Evolutionary conservation across 1,139 yeast genomes (phyloP).

Genomic region (Yamadazyma conglobata): DNA sequence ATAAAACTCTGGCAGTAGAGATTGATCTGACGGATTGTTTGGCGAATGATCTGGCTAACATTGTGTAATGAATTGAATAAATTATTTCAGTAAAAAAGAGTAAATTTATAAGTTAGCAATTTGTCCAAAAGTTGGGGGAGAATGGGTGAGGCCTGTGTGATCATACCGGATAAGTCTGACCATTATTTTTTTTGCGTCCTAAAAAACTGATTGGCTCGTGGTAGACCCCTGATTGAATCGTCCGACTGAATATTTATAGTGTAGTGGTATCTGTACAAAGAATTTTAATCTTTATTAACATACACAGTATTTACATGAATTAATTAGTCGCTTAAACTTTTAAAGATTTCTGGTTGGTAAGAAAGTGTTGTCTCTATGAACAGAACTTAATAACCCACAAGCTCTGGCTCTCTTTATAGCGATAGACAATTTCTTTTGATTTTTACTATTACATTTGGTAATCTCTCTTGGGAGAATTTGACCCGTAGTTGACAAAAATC

Average conservation of each 20-base stretch:
- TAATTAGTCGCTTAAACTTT: too few species aligned
- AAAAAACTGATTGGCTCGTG: too few species aligned
- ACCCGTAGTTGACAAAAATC: constrained; percentile 60
- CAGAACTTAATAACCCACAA: constrained; percentile 62
- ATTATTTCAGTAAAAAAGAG: background rate
- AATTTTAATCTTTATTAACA: background rate
- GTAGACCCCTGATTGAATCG: too few species aligned
- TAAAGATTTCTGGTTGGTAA: constrained; percentile 41
- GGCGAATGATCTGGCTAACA: constrained; percentile 35
- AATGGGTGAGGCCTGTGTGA: too few species aligned
- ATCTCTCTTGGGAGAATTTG: constrained; percentile 62
- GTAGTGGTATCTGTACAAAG: background rate
- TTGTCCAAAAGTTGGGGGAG: too few species aligned
- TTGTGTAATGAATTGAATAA: constrained; percentile 7
- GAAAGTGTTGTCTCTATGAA: constrained; percentile 51
- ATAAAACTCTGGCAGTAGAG: constrained; percentile 34
- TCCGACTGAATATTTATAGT: background rate
- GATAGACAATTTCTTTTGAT: constrained; percentile 61
- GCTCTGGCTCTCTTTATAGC: constrained; percentile 71
- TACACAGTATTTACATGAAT: constrained; percentile 2
- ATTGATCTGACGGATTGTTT: constrained; percentile 37
- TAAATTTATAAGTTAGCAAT: too few species aligned
- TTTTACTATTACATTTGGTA: constrained; percentile 60
- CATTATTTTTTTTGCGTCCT: too few species aligned
- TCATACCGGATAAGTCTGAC: too few species aligned